Conservation (phyloP, 2,329 filamentous ascomycete species). For the Graphiopsis chlorocephala region DNA sequence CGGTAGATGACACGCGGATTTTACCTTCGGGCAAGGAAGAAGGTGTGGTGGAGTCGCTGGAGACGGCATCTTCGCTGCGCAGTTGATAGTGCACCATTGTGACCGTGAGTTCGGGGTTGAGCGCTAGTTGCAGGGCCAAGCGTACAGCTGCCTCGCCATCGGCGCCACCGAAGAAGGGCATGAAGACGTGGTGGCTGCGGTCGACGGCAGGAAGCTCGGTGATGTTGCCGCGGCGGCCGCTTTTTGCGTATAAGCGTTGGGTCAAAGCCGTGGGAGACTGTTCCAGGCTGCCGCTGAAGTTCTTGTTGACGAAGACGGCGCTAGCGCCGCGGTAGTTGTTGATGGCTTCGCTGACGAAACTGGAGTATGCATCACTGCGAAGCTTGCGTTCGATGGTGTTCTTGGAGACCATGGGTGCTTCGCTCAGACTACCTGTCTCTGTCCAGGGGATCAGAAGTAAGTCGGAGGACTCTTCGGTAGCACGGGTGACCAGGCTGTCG, state of each 20-base stretch:
- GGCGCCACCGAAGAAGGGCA: slow-evolving; percentile 79
- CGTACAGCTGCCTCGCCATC: slow-evolving; percentile 79
- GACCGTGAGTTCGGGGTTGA: slow-evolving; percentile 73
- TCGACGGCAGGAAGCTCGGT: slow-evolving; percentile 61
- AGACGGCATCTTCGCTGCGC: too few species aligned
- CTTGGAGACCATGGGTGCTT: slow-evolving; percentile 54
- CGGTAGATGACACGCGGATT: slow-evolving; percentile 11
- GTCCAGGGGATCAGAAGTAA: slow-evolving; percentile 86
- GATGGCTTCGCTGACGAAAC: slow-evolving; percentile 70
- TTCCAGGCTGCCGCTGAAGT: slow-evolving; percentile 52
- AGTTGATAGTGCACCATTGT: slow-evolving; percentile 60
- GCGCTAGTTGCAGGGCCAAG: slow-evolving; percentile 79
- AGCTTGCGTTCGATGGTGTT: slow-evolving; percentile 60
- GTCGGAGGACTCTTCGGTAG: slow-evolving; percentile 53
- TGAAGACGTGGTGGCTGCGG: slow-evolving; percentile 77
- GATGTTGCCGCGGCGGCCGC: slow-evolving; percentile 58
- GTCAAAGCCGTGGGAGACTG: slow-evolving; percentile 29
- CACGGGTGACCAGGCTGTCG: slow-evolving; percentile 69
- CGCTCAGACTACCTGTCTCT: slow-evolving; percentile 71
- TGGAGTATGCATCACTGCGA: slow-evolving; percentile 61
- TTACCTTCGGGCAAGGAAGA: neutral
- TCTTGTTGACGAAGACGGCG: slow-evolving; percentile 76
- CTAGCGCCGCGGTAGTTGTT: slow-evolving; percentile 63
- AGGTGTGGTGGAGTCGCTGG: too few species aligned
- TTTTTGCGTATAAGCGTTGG: slow-evolving; percentile 52